These are phyloP conservation scores for Tylopilus sp. DNA, from an alignment of 768 basidiomycete species.

Conservation along the genomic window DNA sequence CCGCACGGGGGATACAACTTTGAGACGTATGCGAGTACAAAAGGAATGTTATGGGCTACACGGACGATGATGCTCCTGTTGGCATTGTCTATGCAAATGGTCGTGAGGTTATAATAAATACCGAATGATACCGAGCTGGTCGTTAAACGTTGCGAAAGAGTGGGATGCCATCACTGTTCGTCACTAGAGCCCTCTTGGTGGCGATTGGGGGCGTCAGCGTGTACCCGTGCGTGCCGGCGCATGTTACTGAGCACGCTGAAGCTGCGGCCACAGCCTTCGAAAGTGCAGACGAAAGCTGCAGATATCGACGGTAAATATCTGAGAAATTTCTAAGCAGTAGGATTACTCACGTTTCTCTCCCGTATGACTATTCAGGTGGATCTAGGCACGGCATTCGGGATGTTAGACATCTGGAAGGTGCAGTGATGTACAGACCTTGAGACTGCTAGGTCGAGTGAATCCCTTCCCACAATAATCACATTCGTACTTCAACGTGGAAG, in stretches of 20 bases:
- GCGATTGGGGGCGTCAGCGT: conserved; percentile 37
- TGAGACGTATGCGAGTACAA: conserved; percentile 8
- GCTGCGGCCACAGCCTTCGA: conserved; percentile 71
- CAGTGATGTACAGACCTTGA: conserved; percentile 50
- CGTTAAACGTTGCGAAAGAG: conserved; percentile 5
- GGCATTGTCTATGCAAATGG: background rate
- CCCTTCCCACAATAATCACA: conserved; percentile 77
- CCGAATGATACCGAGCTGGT: conserved; percentile 7
- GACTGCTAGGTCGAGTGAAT: conserved; percentile 79
- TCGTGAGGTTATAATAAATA: conserved; percentile 4
- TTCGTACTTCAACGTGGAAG: conserved; percentile 59
- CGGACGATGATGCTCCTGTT: background rate
- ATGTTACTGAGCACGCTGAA: conserved; percentile 89
- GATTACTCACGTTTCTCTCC: conserved; percentile 73
- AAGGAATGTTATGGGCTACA: conserved; percentile 11
- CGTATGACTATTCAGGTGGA: conserved; percentile 81
- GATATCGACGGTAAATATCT: conserved; percentile 8
- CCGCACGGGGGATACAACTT: conserved; percentile 17
- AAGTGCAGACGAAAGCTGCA: conserved; percentile 72
- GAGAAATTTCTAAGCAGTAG: conserved; percentile 1
- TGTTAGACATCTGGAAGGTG: background rate
- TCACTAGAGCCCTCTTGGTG: conserved; percentile 43
- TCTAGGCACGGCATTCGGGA: conserved; percentile 41
- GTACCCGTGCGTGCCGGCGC: conserved; percentile 80
- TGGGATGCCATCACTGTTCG: conserved; percentile 34